These are phyloP conservation scores for Pugionium cornutum DNA, from an alignment of 345 rosid genomes.

Conservation along the genomic window DNA sequence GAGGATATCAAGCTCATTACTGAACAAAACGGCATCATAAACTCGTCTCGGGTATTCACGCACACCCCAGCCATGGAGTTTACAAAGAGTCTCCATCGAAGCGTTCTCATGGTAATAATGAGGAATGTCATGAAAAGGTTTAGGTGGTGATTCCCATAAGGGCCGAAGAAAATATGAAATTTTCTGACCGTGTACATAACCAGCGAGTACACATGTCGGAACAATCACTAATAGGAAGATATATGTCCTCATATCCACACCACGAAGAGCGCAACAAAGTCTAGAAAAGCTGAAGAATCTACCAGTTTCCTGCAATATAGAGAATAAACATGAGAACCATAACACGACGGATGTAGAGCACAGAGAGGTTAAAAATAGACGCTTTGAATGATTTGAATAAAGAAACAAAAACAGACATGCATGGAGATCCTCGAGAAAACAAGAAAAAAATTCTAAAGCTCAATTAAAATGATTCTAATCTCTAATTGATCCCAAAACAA, in stretches of 20 bases:
- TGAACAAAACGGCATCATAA: conserved; percentile 70
- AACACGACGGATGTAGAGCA: conserved; percentile 6
- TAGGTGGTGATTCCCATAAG: conserved; percentile 71
- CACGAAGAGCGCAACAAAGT: conserved; percentile 74
- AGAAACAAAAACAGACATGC: neutral
- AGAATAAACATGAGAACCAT: conserved; percentile 12
- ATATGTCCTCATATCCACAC: conserved; percentile 63
- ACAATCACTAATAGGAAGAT: conserved; percentile 56
- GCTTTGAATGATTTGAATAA: neutral
- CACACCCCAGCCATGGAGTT: conserved; percentile 72
- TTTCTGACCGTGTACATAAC: conserved; percentile 64
- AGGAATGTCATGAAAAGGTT: conserved; percentile 60
- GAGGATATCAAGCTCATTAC: conserved; percentile 66
- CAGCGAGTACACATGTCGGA: conserved; percentile 51
- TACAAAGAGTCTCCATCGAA: conserved; percentile 67
- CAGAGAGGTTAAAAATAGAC: neutral
- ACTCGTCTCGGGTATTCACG: conserved; percentile 77
- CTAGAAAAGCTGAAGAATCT: conserved; percentile 61
- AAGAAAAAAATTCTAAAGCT: neutral
- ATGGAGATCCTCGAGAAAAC: too few relatives aligned
- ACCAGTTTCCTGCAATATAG: conserved; percentile 55
- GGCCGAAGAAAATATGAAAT: conserved; percentile 69
- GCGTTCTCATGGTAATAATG: conserved; percentile 70
- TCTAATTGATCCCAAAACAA: neutral
- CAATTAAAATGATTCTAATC: neutral